A percentile compares a stretch with the other conserved stretches of the same genome.
Evolutionary conservation across 257 asterid species (phyloP).

Genomic region (Linderniella brevidens): DNA sequence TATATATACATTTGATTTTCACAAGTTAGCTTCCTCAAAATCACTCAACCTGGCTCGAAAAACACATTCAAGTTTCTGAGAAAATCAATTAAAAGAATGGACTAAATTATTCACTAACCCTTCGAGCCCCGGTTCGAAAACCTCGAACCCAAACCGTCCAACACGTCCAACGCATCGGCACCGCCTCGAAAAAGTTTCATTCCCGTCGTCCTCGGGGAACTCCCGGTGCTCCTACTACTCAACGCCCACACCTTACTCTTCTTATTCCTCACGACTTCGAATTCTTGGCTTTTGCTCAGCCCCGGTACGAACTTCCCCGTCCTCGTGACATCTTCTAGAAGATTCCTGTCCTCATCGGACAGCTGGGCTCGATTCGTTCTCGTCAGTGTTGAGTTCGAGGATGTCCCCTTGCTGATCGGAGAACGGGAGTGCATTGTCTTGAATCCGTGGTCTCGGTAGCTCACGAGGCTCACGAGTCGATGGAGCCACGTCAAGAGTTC

Average conservation of each 20-base stretch:
- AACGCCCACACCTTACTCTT: slow-evolving; percentile 28
- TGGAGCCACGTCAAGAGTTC: slow-evolving; percentile 79
- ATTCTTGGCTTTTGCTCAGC: slow-evolving; percentile 85
- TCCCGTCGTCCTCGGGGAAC: slow-evolving; percentile 42
- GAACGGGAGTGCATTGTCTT: slow-evolving; percentile 35
- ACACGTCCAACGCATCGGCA: slow-evolving; percentile 47
- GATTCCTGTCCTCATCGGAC: slow-evolving; percentile 50
- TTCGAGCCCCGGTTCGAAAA: too few species aligned
- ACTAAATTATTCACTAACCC: too few species aligned
- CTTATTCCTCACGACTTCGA: slow-evolving; percentile 16
- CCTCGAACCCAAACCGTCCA: slow-evolving; percentile 65
- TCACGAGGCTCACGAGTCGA: slow-evolving; percentile 48
- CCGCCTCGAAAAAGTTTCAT: slow-evolving; percentile 11
- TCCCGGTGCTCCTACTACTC: slow-evolving; percentile 69
- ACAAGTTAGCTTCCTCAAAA: too few species aligned
- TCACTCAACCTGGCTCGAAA: too few species aligned
- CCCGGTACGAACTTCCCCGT: slow-evolving; percentile 38
- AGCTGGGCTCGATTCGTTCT: too few species aligned
- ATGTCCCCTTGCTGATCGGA: slow-evolving; percentile 32
- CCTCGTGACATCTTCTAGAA: slow-evolving; percentile 68
- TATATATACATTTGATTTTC: too few species aligned
- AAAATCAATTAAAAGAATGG: too few species aligned
- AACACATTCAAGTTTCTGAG: too few species aligned
- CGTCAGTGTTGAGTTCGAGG: slow-evolving; percentile 1
- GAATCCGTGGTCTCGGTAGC: slow-evolving; percentile 45